Evolutionary conservation across 306 rosid genomes (phyloP), one percentile per base, ranked within the genome.

Genomic region (Inga oerstediana): DNA sequence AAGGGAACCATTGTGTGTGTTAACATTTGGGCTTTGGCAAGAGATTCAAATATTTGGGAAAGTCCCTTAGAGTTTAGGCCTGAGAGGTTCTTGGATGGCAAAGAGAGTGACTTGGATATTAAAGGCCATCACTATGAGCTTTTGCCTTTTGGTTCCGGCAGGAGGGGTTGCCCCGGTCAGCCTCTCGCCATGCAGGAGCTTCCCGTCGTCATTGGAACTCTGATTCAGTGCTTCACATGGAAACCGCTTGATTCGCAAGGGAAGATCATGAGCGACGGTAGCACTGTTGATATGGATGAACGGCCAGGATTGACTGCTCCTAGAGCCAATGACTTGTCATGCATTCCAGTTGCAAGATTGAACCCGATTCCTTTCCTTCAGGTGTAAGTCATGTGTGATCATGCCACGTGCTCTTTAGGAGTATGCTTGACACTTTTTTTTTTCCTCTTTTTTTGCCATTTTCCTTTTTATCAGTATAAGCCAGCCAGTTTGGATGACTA

Each of bases 221-320:
- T 91, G 75, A 46, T 82, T 13, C 93, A 92, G 4, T 92, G 94
- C 46, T 90, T 92, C 30, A 87, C 87, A 39, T 89, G 86, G 88
- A 87, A 84, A 74, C 80, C 85, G 34, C 34, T 41, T 2, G 89
- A 69, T 19, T 41, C 66, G 0, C 0, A 72, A 1, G 86, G 78
- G 0, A 39, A 39, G 58, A 43, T 61, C 9, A 30, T 83, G 3
- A 72, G 46, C 2, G 34, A 17, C 13, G 87, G 79, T 0, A 66
- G 3, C 9, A 49, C 2, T 5, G 74, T 88, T 1, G 72, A 78
- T 13, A 91, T 88, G 88, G 78, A 77, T 81, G 92, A 91, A 75
- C 62, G 87, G 5, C 88, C 91, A 13, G 91, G 94, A 27, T 74
- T 89, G 30, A 87, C 91, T 30, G 87, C 80, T 78, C 92, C 94